A percentile compares a stretch with the other conserved stretches of the same genome.
Conservation (phyloP, 495 filamentous ascomycete species). For the Aspergillus saccharolyticus region DNA sequence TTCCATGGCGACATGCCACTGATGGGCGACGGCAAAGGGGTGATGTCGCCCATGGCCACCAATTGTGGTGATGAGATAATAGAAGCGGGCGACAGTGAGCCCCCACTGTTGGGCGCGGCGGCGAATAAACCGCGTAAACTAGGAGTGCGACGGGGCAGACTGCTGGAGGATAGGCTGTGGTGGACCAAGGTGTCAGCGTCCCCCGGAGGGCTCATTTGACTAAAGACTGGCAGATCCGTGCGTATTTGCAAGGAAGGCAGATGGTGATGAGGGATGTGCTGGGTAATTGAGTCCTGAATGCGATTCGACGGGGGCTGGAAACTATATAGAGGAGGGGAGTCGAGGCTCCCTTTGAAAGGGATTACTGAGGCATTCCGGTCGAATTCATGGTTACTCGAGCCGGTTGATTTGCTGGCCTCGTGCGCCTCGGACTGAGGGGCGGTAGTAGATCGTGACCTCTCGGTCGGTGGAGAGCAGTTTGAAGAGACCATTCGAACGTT, state of each 20-base stretch:
- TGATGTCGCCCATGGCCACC: constrained; percentile 81
- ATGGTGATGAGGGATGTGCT: constrained; percentile 9
- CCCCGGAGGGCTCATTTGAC: constrained; percentile 27
- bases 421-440: constrained; percentile 18
- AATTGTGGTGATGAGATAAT: constrained; percentile 64
- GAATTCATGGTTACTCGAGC: constrained; percentile 19
- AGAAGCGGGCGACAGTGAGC: constrained; percentile 58
- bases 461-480: constrained; percentile 23
- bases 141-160: constrained; percentile 43
- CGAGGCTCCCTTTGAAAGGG: constrained; percentile 10
- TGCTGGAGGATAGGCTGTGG: constrained; percentile 41
- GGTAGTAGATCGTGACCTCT: constrained; percentile 19
- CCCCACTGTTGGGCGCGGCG: constrained; percentile 38
- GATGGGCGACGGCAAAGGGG: constrained; percentile 86
- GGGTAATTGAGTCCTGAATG: constrained; percentile 12
- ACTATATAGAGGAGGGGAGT: constrained; percentile 8
- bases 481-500: constrained; percentile 25
- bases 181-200: constrained; percentile 31
- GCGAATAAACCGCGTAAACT: constrained; percentile 45
- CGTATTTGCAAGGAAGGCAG: constrained; percentile 40
- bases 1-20: constrained; percentile 66
- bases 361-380: constrained; percentile 12
- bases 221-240: constrained; percentile 31
- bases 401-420: constrained; percentile 13
- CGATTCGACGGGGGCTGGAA: constrained; percentile 3